These are phyloP conservation scores for Leptographium lundbergii DNA, from an alignment of 2,329 filamentous ascomycete species.

Conservation along the genomic window DNA sequence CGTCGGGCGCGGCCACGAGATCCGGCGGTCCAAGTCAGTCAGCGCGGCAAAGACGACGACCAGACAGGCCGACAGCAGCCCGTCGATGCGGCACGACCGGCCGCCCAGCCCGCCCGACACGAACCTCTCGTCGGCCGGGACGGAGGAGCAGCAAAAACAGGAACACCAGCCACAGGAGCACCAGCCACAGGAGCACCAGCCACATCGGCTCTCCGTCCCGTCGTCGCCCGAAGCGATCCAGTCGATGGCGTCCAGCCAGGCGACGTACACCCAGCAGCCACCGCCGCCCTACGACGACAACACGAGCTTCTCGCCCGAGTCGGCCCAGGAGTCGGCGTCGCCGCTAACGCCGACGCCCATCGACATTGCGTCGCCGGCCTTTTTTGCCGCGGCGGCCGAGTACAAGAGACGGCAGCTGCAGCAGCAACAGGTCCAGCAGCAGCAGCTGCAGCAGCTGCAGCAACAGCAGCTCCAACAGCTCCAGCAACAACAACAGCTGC, in stretches of 20 bases:
- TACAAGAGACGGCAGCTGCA: slow-evolving; percentile 26
- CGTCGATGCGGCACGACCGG: slow-evolving; percentile 24
- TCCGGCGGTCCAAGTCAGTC: slow-evolving; percentile 33
- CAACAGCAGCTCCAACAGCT: not conserved
- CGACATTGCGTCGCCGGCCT: slow-evolving; percentile 2
- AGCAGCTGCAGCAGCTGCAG: not conserved
- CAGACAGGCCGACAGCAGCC: slow-evolving; percentile 13
- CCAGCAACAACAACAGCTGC: not conserved
- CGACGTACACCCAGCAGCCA: slow-evolving; percentile 26
- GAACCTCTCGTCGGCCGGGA: slow-evolving; percentile 30
- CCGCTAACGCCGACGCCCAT: slow-evolving; percentile 44
- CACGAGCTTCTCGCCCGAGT: slow-evolving; percentile 36
- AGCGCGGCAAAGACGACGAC: not conserved
- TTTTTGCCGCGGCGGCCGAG: slow-evolving; percentile 1
- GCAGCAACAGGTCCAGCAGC: not conserved
- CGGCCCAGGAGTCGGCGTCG: slow-evolving; percentile 42
- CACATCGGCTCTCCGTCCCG: slow-evolving; percentile 15
- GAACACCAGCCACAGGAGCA: not conserved
- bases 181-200: not conserved
- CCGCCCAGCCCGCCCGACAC: slow-evolving; percentile 55
- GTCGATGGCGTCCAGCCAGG: slow-evolving; percentile 47
- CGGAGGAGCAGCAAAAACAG: not conserved
- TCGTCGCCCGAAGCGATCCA: slow-evolving; percentile 16
- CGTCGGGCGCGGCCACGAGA: slow-evolving; percentile 26
- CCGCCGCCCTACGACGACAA: slow-evolving; percentile 21